phyloP scores from a whole-genome alignment of 345 rosid genomes.

The Aethionema arabicum region DNA sequence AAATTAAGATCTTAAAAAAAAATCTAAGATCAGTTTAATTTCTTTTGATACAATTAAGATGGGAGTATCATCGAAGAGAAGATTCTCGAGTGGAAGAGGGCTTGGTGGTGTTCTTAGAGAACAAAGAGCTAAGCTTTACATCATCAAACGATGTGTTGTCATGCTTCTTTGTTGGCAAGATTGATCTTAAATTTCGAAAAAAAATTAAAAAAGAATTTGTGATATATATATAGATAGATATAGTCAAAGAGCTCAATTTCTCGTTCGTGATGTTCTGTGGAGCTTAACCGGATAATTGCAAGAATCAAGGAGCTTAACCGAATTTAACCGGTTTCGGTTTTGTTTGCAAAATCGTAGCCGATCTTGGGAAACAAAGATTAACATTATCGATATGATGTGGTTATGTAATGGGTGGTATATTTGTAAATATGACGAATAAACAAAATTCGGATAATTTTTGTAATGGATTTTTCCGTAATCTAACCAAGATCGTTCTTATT shows the following conservation, averaged over 20 bases:
- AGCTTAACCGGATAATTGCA: slow-evolving; percentile 20
- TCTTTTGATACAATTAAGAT: slow-evolving; percentile 25
- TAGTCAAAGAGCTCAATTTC: too few species aligned
- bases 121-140: slow-evolving; percentile 82
- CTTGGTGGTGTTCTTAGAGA: slow-evolving; percentile 75
- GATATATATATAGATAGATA: too few species aligned
- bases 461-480: slow-evolving; percentile 31
- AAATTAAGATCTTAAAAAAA: background rate
- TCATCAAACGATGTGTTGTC: slow-evolving; percentile 80
- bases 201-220: too few species aligned
- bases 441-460: slow-evolving; percentile 24
- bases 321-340: slow-evolving; percentile 6
- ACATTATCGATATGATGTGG: slow-evolving; percentile 20
- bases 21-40: background rate
- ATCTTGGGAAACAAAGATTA: slow-evolving; percentile 16
- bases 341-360: slow-evolving; percentile 7
- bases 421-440: slow-evolving; percentile 32
- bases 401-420: slow-evolving; percentile 2
- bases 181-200: slow-evolving; percentile 35
- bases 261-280: background rate
- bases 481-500: slow-evolving; percentile 24
- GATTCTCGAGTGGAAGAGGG: slow-evolving; percentile 56
- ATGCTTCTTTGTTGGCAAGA: slow-evolving; percentile 91
- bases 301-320: slow-evolving; percentile 10
- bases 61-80: slow-evolving; percentile 62